Evolutionary conservation across 2,329 filamentous ascomycete genomes (phyloP), one percentile per base, ranked within the genome.

Genomic region (Calonectria naviculata): DNA sequence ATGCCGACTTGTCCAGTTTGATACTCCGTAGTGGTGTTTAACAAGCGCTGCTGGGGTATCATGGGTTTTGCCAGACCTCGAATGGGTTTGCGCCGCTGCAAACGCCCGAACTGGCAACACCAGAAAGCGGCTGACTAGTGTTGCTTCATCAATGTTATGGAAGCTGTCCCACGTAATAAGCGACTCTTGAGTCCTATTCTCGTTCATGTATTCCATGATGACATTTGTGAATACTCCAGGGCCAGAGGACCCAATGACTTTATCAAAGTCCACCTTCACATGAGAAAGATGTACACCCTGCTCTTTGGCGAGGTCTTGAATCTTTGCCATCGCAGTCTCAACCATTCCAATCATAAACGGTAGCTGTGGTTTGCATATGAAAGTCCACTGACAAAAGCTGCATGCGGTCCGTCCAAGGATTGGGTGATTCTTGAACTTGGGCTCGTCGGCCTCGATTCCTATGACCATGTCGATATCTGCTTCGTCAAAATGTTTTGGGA

Each of bases 371-470:
- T 58, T 58, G 52, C 52, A 58, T 17, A 38, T 58, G 10, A 58
- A 58, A 41, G 52, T 58, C 52, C 52, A 58, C 52, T 58, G 52
- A 13, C 52, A 58, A 28, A 58, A 58, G 21, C 52, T 58, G 52
- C 52, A 34, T 5, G 52, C 38, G 5, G 24, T 24, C 26, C 26
- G 52, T 19, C 52, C 52, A 38, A 58, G 52, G 7, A 58, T 58
- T 2, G 52, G 52, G 12, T 58, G 52, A 6, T 58, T 21, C 52
- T 58, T 58, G 15, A 58, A 58, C 5, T 38, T 38, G 15, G 52
- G 52, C 13, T 58, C 52, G 24, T 58, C 52, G 6, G 52, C 24
- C 31, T 58, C 52, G 21, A 58, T n/a, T 4, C 52, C 52, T 19
- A 58, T 38, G 19, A 58, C 52, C 52, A 58, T 58, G 34, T 58